phyloP scores from a whole-genome alignment of 2,329 filamentous ascomycete genomes.

The Penicillium fuscoglaucum region DNA sequence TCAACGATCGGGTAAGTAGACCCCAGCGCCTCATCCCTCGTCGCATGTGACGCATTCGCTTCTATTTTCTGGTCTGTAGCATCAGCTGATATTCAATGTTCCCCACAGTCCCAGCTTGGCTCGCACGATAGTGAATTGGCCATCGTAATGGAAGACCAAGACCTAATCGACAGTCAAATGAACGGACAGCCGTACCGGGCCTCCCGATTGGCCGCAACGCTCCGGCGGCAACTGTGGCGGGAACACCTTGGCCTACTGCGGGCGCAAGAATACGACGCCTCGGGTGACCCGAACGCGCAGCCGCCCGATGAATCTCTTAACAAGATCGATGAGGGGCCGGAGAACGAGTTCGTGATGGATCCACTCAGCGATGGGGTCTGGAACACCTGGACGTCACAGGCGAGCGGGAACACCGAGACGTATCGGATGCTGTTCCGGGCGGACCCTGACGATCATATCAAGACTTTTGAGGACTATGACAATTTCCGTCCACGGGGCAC shows the following conservation, averaged over 20 bases:
- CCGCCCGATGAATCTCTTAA: constrained; percentile 72
- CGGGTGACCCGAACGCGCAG: constrained; percentile 71
- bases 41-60: not conserved
- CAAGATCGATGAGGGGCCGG: constrained; percentile 68
- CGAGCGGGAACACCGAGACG: constrained; percentile 74
- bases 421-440: constrained; percentile 81
- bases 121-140: constrained; percentile 85
- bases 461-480: constrained; percentile 88
- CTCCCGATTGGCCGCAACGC: constrained; percentile 72
- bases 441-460: constrained; percentile 87
- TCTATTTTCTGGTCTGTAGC: constrained; percentile 2
- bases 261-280: constrained; percentile 67
- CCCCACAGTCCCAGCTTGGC: constrained; percentile 69
- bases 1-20: constrained; percentile 59
- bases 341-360: constrained; percentile 70
- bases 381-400: constrained; percentile 70
- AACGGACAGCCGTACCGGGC: constrained; percentile 70
- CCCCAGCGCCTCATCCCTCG: not conserved
- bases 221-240: constrained; percentile 82
- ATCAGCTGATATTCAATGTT: constrained; percentile 6
- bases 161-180: constrained; percentile 70
- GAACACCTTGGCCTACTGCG: constrained; percentile 86
- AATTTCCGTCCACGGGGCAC: constrained; percentile 65
- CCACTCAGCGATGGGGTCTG: constrained; percentile 69
- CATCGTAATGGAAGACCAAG: constrained; percentile 80